Evolutionary conservation across 805 yeast species (phyloP).

Genomic region (Pichia sporocuriosa): DNA sequence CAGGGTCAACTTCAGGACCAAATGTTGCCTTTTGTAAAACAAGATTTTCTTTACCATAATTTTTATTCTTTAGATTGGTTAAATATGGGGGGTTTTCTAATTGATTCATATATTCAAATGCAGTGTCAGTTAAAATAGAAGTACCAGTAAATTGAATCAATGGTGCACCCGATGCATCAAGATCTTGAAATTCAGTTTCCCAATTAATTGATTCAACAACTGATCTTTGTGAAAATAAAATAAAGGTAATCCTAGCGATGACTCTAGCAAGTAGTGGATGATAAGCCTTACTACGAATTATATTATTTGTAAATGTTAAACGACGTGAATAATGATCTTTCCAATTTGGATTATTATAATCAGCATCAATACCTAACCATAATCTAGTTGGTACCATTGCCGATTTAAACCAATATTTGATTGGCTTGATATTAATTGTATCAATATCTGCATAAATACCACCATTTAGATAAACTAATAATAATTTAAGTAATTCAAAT

Average conservation of each 20-base stretch:
- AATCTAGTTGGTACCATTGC: slow-evolving; percentile 12
- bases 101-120: slow-evolving; percentile 26
- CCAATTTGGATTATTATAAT: slow-evolving; percentile 27
- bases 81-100: slow-evolving; percentile 18
- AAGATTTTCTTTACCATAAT: slow-evolving; percentile 9
- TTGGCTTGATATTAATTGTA: slow-evolving; percentile 47
- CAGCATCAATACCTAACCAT: slow-evolving; percentile 22
- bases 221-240: slow-evolving; percentile 24
- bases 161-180: slow-evolving; percentile 29
- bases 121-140: slow-evolving; percentile 27
- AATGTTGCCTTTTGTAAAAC: slow-evolving; percentile 15
- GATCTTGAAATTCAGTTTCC: slow-evolving; percentile 22
- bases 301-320: slow-evolving; percentile 23
- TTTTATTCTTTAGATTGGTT: slow-evolving; percentile 20
- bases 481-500: slow-evolving; percentile 51
- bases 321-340: slow-evolving; percentile 25
- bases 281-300: slow-evolving; percentile 27
- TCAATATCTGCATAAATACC: slow-evolving; percentile 60
- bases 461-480: slow-evolving; percentile 45
- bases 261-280: slow-evolving; percentile 30
- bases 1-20: slow-evolving; percentile 23
- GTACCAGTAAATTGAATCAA: slow-evolving; percentile 29
- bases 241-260: slow-evolving; percentile 28
- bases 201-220: slow-evolving; percentile 24
- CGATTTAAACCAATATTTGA: slow-evolving; percentile 25